phyloP scores from a whole-genome alignment of 1,284 basidiomycete genomes.

The Ceratorhiza oryzae-sativae region DNA sequence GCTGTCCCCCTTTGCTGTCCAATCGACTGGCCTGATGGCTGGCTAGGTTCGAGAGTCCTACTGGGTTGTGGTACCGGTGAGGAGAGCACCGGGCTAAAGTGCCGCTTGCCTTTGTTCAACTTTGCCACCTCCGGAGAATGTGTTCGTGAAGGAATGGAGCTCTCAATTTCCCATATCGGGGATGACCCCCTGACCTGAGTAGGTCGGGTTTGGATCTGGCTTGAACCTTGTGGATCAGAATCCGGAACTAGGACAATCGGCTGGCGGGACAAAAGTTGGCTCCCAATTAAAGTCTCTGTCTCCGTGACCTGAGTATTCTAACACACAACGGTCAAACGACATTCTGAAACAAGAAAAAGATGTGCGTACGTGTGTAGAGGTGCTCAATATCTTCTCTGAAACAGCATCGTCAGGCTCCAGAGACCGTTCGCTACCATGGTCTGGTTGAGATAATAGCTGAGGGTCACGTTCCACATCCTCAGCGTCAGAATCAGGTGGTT shows the following conservation, averaged over 20 bases:
- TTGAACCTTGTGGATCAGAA: slow-evolving; percentile 19
- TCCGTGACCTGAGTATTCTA: background rate
- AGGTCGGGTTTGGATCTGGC: slow-evolving; percentile 8
- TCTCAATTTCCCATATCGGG: slow-evolving; percentile 34
- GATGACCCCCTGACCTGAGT: slow-evolving; percentile 17
- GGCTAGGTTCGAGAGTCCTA: background rate
- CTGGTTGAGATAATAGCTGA: background rate
- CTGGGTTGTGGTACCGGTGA: slow-evolving; percentile 1
- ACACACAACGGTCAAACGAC: background rate
- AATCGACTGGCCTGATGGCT: background rate
- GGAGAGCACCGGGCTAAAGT: slow-evolving; percentile 21
- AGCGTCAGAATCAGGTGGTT: background rate
- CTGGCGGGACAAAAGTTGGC: background rate
- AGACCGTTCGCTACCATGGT: background rate
- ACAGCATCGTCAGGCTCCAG: slow-evolving; percentile 26
- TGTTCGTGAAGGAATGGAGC: background rate
- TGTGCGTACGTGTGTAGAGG: slow-evolving; percentile 2
- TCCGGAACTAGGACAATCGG: slow-evolving; percentile 32
- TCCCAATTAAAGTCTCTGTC: background rate
- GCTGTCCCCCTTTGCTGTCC: background rate
- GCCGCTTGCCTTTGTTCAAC: slow-evolving; percentile 10
- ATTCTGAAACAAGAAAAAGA: slow-evolving; percentile 5
- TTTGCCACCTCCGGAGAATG: slow-evolving; percentile 8
- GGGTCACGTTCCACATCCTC: background rate
- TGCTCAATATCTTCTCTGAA: slow-evolving; percentile 9